A percentile compares a stretch with the other conserved stretches of the same genome.
Evolutionary conservation across 371 early-diverging fungal species (phyloP).

Genomic region (Actinomortierella ambigua): DNA sequence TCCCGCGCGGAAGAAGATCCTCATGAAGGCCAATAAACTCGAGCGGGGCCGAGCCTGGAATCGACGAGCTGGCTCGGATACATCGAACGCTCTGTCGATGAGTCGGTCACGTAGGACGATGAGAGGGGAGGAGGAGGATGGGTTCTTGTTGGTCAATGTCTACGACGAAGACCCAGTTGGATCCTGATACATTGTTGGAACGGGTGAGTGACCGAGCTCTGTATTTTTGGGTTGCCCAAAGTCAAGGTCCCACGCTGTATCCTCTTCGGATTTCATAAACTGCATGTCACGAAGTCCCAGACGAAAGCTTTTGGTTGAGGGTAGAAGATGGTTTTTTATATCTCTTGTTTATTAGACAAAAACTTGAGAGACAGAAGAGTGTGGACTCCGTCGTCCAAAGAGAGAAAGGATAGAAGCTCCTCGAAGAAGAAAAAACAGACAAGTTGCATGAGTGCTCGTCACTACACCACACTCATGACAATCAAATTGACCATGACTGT

Average conservation of each 20-base stretch:
- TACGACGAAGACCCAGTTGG: constrained; percentile 5
- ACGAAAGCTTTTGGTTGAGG: constrained; percentile 14
- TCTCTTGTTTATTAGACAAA: no score
- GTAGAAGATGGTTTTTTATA: no score
- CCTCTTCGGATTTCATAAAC: constrained; percentile 36
- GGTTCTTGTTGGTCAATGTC: not conserved
- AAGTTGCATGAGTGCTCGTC: no score
- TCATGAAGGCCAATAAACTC: not conserved
- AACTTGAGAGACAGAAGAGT: no score
- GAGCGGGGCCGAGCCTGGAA: constrained; percentile 17
- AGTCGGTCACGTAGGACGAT: no score
- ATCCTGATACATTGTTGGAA: constrained; percentile 4
- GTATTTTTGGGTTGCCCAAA: constrained; percentile 42
- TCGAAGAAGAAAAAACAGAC: no score
- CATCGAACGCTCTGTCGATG: not conserved
- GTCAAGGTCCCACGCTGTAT: constrained; percentile 36
- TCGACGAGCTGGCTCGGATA: constrained; percentile 7
- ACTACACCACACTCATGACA: no score
- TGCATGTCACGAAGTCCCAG: constrained; percentile 26
- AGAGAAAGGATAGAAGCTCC: no score
- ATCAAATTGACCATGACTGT: no score
- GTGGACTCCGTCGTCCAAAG: no score
- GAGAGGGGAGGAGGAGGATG: not conserved
- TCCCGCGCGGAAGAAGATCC: constrained; percentile 11
- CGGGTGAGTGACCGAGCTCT: constrained; percentile 37